These are phyloP conservation scores for Arthrinium puccinioides DNA, from an alignment of 2,329 filamentous ascomycete genomes.

Conservation along the genomic window DNA sequence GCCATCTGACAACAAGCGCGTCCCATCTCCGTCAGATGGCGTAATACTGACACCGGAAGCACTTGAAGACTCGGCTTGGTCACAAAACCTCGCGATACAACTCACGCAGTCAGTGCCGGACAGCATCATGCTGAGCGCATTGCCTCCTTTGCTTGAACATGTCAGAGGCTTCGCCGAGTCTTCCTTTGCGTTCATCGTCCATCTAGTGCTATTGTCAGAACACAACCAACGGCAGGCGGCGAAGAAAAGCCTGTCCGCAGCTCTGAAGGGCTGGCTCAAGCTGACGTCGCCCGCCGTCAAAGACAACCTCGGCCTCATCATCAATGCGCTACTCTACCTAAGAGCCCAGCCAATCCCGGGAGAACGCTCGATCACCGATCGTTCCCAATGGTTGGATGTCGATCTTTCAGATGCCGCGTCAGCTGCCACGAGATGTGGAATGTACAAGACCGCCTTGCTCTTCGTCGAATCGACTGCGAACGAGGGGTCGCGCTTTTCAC, in stretches of 20 bases:
- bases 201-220: conserved; percentile 69
- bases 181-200: conserved; percentile 76
- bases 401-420: conserved; percentile 64
- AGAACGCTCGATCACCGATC: conserved; percentile 72
- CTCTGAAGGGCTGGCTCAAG: conserved; percentile 58
- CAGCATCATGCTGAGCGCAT: conserved; percentile 61
- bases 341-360: conserved; percentile 68
- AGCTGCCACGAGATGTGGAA: conserved; percentile 69
- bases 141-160: conserved; percentile 58
- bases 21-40: conserved; percentile 16
- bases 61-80: conserved; percentile 48
- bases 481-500: conserved; percentile 41
- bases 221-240: conserved; percentile 51
- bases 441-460: conserved; percentile 80
- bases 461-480: conserved; percentile 66
- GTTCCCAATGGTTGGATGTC: conserved; percentile 78
- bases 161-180: conserved; percentile 65
- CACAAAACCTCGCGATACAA: conserved; percentile 51
- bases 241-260: conserved; percentile 57
- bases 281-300: conserved; percentile 36
- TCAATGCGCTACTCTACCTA: conserved; percentile 82
- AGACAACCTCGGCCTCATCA: conserved; percentile 62
- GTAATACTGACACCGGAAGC: conserved; percentile 27
- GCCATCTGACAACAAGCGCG: conserved; percentile 39
- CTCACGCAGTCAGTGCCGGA: conserved; percentile 52